Conservation (phyloP, 1,284 basidiomycete species). For the Fomitopsis palustris region DNA sequence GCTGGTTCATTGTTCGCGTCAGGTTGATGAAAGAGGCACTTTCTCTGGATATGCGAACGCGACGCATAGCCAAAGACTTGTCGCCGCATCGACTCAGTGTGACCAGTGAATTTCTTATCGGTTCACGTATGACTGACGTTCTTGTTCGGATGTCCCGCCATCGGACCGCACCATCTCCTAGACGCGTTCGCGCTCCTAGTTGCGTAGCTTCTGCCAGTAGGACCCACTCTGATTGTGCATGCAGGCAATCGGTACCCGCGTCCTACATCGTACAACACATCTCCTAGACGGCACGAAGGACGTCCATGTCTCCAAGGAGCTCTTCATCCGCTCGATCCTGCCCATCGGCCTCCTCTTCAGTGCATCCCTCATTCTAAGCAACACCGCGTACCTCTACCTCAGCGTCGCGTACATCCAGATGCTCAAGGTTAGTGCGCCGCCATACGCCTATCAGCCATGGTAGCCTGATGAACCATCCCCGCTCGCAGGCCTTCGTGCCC, state of each 20-base stretch:
- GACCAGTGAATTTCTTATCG: no score
- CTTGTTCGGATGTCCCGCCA: no score
- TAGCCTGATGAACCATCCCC: not conserved
- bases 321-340: slow-evolving; percentile 86
- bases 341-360: slow-evolving; percentile 94
- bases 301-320: slow-evolving; percentile 79
- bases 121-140: no score
- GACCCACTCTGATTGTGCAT: not conserved
- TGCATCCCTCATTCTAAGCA: slow-evolving; percentile 87
- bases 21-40: not conserved
- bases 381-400: slow-evolving; percentile 92
- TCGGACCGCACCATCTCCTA: no score
- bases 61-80: no score
- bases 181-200: not conserved
- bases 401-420: slow-evolving; percentile 96
- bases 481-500: slow-evolving; percentile 83
- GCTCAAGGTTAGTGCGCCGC: slow-evolving; percentile 70
- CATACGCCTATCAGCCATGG: not conserved
- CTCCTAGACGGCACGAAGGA: slow-evolving; percentile 90
- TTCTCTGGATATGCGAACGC: no score
- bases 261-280: slow-evolving; percentile 84
- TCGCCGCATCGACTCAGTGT: no score
- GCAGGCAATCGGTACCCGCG: slow-evolving; percentile 84
- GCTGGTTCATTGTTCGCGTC: not conserved
- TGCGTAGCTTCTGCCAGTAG: no score